These are phyloP conservation scores for Arthroderma sp. DNA, from an alignment of 2,329 filamentous ascomycete species.

Conservation along the genomic window DNA sequence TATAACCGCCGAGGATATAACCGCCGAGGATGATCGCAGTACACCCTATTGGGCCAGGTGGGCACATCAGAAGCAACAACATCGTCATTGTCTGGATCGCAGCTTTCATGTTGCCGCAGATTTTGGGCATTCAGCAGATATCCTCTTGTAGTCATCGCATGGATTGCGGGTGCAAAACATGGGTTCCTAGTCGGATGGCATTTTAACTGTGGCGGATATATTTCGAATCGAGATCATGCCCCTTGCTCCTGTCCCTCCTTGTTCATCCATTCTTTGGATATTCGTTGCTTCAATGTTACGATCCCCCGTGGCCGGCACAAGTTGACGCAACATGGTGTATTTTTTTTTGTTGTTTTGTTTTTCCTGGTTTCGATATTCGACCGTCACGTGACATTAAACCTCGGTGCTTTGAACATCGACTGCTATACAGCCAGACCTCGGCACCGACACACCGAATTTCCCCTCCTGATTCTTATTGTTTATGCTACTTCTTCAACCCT, in stretches of 20 bases:
- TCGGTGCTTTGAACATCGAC: neutral
- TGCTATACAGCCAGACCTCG: neutral
- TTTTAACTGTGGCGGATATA: too few species aligned
- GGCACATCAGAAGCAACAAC: neutral
- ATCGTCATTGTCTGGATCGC: neutral
- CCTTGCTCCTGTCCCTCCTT: too few species aligned
- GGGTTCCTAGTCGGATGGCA: too few species aligned
- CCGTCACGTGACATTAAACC: neutral
- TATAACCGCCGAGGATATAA: neutral
- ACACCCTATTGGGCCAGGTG: neutral
- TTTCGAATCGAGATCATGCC: too few species aligned
- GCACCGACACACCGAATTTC: neutral
- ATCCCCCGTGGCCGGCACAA: neutral
- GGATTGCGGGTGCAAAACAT: too few species aligned
- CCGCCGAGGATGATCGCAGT: neutral
- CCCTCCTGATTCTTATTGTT: neutral
- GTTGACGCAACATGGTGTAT: neutral
- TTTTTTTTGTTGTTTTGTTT: neutral
- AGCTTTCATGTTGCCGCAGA: too few species aligned
- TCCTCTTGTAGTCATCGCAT: too few species aligned
- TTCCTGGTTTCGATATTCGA: neutral
- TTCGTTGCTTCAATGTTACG: too few species aligned
- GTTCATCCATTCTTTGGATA: too few species aligned
- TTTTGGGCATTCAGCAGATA: too few species aligned
- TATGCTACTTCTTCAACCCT: slow-evolving; percentile 20